Evolutionary conservation across 495 filamentous ascomycete species (phyloP), one percentile per base, ranked within the genome.

Genomic region (Viridothelium virens): DNA sequence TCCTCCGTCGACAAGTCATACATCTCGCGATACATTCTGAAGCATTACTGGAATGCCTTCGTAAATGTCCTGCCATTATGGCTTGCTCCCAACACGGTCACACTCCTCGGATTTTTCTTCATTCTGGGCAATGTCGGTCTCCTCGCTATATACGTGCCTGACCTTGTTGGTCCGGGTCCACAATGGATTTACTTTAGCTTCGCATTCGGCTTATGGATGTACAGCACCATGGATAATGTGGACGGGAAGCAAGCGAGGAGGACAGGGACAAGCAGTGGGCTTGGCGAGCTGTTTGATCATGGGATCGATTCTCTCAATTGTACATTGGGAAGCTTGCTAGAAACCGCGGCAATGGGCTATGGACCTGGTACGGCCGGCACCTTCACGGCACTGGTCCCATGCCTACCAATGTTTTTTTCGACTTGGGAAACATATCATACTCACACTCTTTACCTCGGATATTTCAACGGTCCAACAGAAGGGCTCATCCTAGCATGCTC

Each of bases 381-480:
- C 56, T 95, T 94, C 74, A 98, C 94, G 1, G 92, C 92, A 12
- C 78, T 97, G 46, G 84, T 92, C 63, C 95, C 94, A 1, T 95
- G 91, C 69, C 79, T 98, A 9, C 90, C 94, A 33, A 98, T 98
- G 94, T 97, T 96, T 81, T 96, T 97, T 79, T 97, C 92, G 4
- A 98, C 94, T 7, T 98, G 94, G 94, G 94, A 98, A 76, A 98
- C 94, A 2, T 98, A 96, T 75, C 94, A 98, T 77, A 96, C 94
- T 1, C 94, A 98, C 76, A 97, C 96, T 0, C 80, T 98, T 1
- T 98, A 97, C 74, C 87, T 98, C 3, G 94, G 94, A 41, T 92
- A 95, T 76, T 87, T 97, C 82, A 98, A 98, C 75, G 95, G 95
- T 0, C 94, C 94, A 3, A 98, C 70, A 70, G 94, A 99, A 77